Percentiles rank a stretch among this genome's conserved stretches.
phyloP scores from a whole-genome alignment of 495 filamentous ascomycete species.

The Cairneyella variabilis region DNA sequence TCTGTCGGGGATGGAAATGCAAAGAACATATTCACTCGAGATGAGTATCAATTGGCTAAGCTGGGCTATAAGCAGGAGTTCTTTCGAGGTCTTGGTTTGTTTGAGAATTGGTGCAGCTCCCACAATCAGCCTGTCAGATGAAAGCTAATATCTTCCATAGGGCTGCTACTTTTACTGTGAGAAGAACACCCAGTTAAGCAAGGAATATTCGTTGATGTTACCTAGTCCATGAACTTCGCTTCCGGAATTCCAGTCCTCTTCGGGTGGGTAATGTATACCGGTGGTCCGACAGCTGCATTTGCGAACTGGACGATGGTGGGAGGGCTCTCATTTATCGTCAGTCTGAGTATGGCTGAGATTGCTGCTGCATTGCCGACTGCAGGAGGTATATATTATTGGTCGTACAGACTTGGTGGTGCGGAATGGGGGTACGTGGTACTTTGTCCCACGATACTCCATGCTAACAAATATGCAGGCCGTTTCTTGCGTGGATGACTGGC shows the following conservation, averaged over 20 bases:
- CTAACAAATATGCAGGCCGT: slow-evolving; percentile 20
- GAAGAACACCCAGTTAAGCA: not conserved
- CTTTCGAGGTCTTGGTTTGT: slow-evolving; percentile 26
- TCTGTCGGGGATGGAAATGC: not conserved
- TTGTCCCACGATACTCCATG: not conserved
- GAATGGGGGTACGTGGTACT: slow-evolving; percentile 26
- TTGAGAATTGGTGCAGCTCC: slow-evolving; percentile 28
- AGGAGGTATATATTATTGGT: slow-evolving; percentile 34
- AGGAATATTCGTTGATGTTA: slow-evolving; percentile 4
- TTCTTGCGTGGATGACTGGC: slow-evolving; percentile 33
- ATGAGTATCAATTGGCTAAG: slow-evolving; percentile 24
- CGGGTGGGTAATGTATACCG: slow-evolving; percentile 28
- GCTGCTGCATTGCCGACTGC: slow-evolving; percentile 29
- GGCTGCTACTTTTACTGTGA: slow-evolving; percentile 24
- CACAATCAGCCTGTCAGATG: not conserved
- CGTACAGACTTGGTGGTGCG: slow-evolving; percentile 28
- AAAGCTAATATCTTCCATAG: not conserved
- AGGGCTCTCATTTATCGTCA: slow-evolving; percentile 25
- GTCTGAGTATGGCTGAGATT: slow-evolving; percentile 27
- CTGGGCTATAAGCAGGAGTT: slow-evolving; percentile 29
- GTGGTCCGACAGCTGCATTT: slow-evolving; percentile 27
- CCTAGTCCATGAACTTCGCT: slow-evolving; percentile 27
- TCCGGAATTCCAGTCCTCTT: slow-evolving; percentile 28
- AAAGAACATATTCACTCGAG: slow-evolving; percentile 17
- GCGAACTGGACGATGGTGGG: slow-evolving; percentile 29